Base-by-base conservation (phyloP, 768 basidiomycete genomes). In the Amanita jacksonii region DNA sequence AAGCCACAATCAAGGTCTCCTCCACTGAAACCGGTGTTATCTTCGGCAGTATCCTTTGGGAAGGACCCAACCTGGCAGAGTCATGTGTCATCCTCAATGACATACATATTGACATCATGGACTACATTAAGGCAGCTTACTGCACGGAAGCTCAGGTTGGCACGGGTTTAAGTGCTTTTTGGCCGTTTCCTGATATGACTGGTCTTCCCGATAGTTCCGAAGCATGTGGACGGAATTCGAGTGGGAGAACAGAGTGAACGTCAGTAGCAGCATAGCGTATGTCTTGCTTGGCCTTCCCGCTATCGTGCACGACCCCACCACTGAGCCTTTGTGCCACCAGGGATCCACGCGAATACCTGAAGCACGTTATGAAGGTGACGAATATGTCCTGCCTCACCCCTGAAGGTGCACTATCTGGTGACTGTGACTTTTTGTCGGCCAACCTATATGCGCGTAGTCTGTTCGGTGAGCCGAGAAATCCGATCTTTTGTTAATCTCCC, bases 211-310 rank as follows among this genome's bases (percentile, higher is more conserved):
- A 13, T 50, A 93, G 85, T 94, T 94, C 79, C 79, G 94, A 24
- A 88, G 79, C 61, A 94, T 94, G 91, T 96, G 94, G 94, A 99
- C 93, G 20, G 96, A 98, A 62, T 99, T 99, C 56, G 94, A 99
- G 62, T 99, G 94, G 94, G 94, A 99, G 73, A 99, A 99, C 67
- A 77, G 93, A 54, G 94, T 98, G 44, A 97, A 97, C 57, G 88
- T 97, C 43, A 82, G 81, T 51, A 86, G 82, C 36, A 64, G 77
- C 18, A 77, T 93, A 62, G 76, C 81, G 85, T 88, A 65, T 54
- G 86, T 37, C 19, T n/a, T n/a, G n/a, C n/a, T n/a, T n/a, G n/a
- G 12, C 10, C 16, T 34, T 22, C 28, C 15, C 27, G 13, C n/a
- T 9, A 25, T 22, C 5, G 6, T 18, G 9, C 15, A 12, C 6